Base-by-base conservation (phyloP, 805 yeast species). In the Wickerhamiella parazyma region DNA sequence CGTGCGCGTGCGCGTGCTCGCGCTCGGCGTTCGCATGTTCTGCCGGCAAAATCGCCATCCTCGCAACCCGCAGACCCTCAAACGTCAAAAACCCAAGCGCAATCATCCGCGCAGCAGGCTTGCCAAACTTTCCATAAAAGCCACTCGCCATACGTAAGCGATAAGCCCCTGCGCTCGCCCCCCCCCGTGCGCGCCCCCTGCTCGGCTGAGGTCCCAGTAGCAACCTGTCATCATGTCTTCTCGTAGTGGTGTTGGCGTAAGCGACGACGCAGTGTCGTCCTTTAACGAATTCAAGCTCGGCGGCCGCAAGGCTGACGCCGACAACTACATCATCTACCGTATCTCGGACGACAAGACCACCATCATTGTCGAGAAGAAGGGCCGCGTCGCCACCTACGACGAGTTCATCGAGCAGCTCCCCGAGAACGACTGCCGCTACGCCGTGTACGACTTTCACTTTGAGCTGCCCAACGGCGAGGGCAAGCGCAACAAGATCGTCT, bases 261-360 rank as follows among this genome's bases (percentile, higher is more conserved):
- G 81, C 56, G 91, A 89, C 65, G 95, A 86, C 63, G 85, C 96
- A 53, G 73, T 89, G 63, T 70, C 76, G 55, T 94, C 96, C 47
- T 91, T 87, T 80, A 85, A 89, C 64, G 95, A 87, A 61, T 76
- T 91, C 67, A 91, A 91, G 72, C 75, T 89, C 62, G 95, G 95
- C 55, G 55, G 55, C 41, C 60, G 63, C 46, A 84, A 83, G 70
- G 82, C 82, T 69, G 52, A 47, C 28, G 43, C 49, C 40, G 70
- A 66, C 70, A 89, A 82, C 71, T 91, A 72, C 63, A 71, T 91
- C 57, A 73, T 91, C 56, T 91, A 71, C 66, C 73, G 76, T 51
- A 72, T 91, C 65, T 86, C 81, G 66, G 86, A 79, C 54, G 69
- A 73, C 59, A 86, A 85, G 71, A 86, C 97, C 51, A 79, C 84